These are phyloP conservation scores for Tilletia indica DNA, from an alignment of 1,284 basidiomycete species.

Conservation along the genomic window DNA sequence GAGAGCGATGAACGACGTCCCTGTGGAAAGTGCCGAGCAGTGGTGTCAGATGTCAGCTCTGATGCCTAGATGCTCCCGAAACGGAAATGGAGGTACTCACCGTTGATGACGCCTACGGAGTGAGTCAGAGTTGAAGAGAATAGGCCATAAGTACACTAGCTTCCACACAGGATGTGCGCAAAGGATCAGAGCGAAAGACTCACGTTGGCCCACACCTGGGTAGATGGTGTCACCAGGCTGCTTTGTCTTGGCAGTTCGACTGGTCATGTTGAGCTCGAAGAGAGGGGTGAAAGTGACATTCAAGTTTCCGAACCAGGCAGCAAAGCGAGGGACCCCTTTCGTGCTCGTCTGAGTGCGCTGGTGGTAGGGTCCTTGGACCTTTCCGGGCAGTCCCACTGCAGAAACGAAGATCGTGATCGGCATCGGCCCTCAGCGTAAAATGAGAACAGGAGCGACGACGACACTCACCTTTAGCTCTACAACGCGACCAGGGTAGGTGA, in stretches of 20 bases:
- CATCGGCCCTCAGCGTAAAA: not conserved
- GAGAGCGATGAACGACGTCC: constrained; percentile 40
- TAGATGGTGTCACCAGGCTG: constrained; percentile 35
- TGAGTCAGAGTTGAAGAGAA: too few species aligned
- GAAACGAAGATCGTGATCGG: not conserved
- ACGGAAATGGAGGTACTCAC: constrained; percentile 1
- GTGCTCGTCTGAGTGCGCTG: constrained; percentile 37
- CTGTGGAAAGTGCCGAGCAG: not conserved
- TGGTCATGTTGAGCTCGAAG: constrained; percentile 35
- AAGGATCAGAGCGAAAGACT: not conserved
- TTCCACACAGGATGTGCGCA: too few species aligned
- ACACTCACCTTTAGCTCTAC: constrained; percentile 22
- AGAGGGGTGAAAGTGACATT: constrained; percentile 42
- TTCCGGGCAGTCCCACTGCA: constrained; percentile 36
- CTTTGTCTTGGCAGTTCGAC: constrained; percentile 33
- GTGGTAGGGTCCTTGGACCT: constrained; percentile 37
- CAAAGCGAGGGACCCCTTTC: constrained; percentile 32
- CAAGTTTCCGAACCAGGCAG: constrained; percentile 40
- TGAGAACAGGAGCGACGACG: not conserved
- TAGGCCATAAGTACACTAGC: too few species aligned
- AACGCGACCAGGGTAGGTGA: constrained; percentile 33
- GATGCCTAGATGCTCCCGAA: not conserved
- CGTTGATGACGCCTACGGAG: constrained; percentile 5
- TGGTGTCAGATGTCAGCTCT: too few species aligned
- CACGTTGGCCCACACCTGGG: constrained; percentile 20